Conservation (phyloP, 1,139 yeast genomes). For the Sugiyamaella neomexicana region DNA sequence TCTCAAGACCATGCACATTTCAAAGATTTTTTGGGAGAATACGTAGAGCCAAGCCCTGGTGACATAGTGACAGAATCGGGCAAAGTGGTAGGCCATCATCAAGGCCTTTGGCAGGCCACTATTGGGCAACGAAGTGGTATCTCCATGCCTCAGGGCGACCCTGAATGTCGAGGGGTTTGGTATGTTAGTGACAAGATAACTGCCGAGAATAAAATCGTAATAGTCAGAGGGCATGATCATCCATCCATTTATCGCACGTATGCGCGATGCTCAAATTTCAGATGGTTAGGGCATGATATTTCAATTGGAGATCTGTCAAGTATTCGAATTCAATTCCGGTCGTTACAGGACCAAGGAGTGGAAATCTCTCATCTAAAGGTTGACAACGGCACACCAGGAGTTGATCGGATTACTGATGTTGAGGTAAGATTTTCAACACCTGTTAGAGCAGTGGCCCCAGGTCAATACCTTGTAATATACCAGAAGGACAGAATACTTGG, state of each 20-base stretch:
- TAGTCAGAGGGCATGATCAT: conserved; percentile 72
- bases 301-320: conserved; percentile 24
- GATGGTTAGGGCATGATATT: conserved; percentile 48
- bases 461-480: conserved; percentile 81
- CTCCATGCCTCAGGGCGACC: conserved; percentile 85
- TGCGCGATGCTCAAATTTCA: conserved; percentile 50
- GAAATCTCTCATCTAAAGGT: conserved; percentile 34
- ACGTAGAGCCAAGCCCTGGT: conserved; percentile 71
- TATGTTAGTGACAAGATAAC: conserved; percentile 70
- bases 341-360: conserved; percentile 58
- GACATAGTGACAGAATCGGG: conserved; percentile 69
- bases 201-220: conserved; percentile 68
- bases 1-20: conserved; percentile 67
- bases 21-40: conserved; percentile 72
- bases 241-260: conserved; percentile 53
- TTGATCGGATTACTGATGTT: conserved; percentile 22
- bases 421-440: conserved; percentile 45
- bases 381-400: conserved; percentile 22
- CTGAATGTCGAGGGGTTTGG: conserved; percentile 77
- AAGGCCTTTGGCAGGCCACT: conserved; percentile 92
- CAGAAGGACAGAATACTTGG: conserved; percentile 69
- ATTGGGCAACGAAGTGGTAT: conserved; percentile 83
- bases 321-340: conserved; percentile 62
- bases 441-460: conserved; percentile 83
- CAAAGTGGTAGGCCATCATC: conserved; percentile 72